These are phyloP conservation scores for Neurospora pannonica DNA, from an alignment of 495 filamentous ascomycete genomes.

Conservation along the genomic window DNA sequence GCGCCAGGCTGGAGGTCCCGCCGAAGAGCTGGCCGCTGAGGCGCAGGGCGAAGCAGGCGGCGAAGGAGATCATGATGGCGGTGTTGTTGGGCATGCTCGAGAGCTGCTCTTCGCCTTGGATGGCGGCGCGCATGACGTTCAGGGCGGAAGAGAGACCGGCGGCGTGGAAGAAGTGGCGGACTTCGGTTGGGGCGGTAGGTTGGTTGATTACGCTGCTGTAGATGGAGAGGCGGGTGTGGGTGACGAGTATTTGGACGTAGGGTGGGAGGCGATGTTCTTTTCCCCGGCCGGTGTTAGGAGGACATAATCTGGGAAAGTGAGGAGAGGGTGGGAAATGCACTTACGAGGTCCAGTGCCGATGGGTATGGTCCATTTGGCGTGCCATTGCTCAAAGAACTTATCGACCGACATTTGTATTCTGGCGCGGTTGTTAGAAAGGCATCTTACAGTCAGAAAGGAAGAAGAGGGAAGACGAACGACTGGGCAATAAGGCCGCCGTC, in stretches of 20 bases:
- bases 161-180: slow-evolving; percentile 61
- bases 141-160: slow-evolving; percentile 59
- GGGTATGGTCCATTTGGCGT: slow-evolving; percentile 48
- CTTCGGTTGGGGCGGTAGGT: slow-evolving; percentile 57
- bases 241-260: slow-evolving; percentile 67
- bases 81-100: slow-evolving; percentile 73
- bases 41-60: slow-evolving; percentile 59
- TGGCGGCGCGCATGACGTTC: slow-evolving; percentile 64
- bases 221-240: slow-evolving; percentile 61
- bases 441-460: background rate
- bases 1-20: slow-evolving; percentile 48
- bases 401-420: slow-evolving; percentile 54
- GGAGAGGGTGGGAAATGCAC: slow-evolving; percentile 1
- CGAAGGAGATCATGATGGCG: slow-evolving; percentile 68
- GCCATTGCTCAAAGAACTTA: slow-evolving; percentile 54
- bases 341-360: slow-evolving; percentile 49
- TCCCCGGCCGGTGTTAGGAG: background rate
- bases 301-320: background rate
- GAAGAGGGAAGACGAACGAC: slow-evolving; percentile 29
- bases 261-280: slow-evolving; percentile 54
- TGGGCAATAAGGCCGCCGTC: slow-evolving; percentile 47
- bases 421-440: background rate
- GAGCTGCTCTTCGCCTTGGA: slow-evolving; percentile 58
- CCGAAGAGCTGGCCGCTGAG: slow-evolving; percentile 49
- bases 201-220: slow-evolving; percentile 69